Evolutionary conservation across 1,284 basidiomycete species (phyloP).

Genomic region (Boletus semigastroideus): DNA sequence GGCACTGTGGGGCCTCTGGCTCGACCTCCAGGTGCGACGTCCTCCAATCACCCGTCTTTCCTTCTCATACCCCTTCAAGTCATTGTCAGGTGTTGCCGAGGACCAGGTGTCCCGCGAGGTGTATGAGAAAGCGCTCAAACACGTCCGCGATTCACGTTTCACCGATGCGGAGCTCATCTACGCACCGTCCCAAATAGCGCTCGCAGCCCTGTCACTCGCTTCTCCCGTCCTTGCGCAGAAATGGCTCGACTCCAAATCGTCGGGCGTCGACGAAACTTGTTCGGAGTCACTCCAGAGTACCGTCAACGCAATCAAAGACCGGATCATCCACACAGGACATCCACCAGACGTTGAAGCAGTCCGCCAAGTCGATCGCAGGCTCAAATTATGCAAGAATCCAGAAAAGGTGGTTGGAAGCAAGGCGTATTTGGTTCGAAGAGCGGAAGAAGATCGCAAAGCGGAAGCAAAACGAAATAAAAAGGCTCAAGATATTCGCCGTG

Average conservation of each 20-base stretch:
- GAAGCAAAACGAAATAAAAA: slow-evolving; percentile 68
- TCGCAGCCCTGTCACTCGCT: slow-evolving; percentile 76
- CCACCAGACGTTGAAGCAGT: slow-evolving; percentile 79
- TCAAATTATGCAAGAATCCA: slow-evolving; percentile 89
- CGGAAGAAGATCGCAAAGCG: slow-evolving; percentile 61
- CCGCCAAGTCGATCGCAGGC: slow-evolving; percentile 80
- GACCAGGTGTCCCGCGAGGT: slow-evolving; percentile 44
- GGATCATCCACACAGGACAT: slow-evolving; percentile 60
- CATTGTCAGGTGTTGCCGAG: slow-evolving; percentile 44
- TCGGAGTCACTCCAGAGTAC: slow-evolving; percentile 38
- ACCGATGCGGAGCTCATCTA: slow-evolving; percentile 94
- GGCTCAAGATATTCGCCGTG: slow-evolving; percentile 52
- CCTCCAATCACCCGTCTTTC: slow-evolving; percentile 1
- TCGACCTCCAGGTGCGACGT: slow-evolving; percentile 81
- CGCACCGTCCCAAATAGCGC: slow-evolving; percentile 90
- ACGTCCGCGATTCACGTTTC: slow-evolving; percentile 73
- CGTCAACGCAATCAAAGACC: slow-evolving; percentile 52
- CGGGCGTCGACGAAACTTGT: slow-evolving; percentile 17
- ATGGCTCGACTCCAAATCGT: slow-evolving; percentile 62
- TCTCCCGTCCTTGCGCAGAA: slow-evolving; percentile 58
- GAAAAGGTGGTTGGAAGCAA: slow-evolving; percentile 89
- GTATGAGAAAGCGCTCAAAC: slow-evolving; percentile 60
- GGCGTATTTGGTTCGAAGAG: slow-evolving; percentile 66
- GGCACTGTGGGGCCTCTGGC: slow-evolving; percentile 85
- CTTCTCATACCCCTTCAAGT: slow-evolving; percentile 39